phyloP scores from a whole-genome alignment of 2,329 filamentous ascomycete species.

The Elsinoe ampelina region DNA sequence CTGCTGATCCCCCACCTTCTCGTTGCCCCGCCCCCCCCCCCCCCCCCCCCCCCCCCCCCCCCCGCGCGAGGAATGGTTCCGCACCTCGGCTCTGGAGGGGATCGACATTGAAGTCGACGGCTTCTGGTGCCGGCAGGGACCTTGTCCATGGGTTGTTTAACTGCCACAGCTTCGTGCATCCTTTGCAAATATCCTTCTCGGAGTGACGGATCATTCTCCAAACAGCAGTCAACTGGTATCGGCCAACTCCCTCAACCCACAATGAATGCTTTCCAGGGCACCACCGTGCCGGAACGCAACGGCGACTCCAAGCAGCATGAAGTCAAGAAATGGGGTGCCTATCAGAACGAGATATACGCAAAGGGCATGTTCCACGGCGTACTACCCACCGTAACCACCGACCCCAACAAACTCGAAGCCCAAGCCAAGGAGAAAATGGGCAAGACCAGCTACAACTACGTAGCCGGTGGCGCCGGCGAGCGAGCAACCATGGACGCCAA shows the following conservation, averaged over 20 bases:
- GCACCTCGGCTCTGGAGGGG: background rate
- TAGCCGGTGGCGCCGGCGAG: slow-evolving; percentile 54
- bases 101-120: background rate
- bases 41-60: background rate
- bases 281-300: background rate
- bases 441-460: slow-evolving; percentile 48
- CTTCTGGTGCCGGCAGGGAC: background rate
- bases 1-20: background rate
- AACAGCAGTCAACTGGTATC: background rate
- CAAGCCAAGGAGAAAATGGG: slow-evolving; percentile 44
- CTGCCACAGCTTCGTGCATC: background rate
- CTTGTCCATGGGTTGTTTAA: background rate
- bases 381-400: slow-evolving; percentile 47
- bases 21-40: too few relatives aligned
- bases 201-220: too few relatives aligned
- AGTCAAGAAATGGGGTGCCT: slow-evolving; percentile 31
- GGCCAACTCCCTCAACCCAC: background rate
- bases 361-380: slow-evolving; percentile 42
- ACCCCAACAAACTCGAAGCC: slow-evolving; percentile 48
- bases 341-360: slow-evolving; percentile 42
- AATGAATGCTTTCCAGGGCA: slow-evolving; percentile 14
- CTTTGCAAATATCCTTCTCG: background rate
- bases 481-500: slow-evolving; percentile 53
- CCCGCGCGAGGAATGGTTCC: slow-evolving; percentile 8
- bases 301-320: slow-evolving; percentile 4